phyloP scores from a whole-genome alignment of 1,139 yeast genomes.

The Nakaseomyces delphensis region DNA sequence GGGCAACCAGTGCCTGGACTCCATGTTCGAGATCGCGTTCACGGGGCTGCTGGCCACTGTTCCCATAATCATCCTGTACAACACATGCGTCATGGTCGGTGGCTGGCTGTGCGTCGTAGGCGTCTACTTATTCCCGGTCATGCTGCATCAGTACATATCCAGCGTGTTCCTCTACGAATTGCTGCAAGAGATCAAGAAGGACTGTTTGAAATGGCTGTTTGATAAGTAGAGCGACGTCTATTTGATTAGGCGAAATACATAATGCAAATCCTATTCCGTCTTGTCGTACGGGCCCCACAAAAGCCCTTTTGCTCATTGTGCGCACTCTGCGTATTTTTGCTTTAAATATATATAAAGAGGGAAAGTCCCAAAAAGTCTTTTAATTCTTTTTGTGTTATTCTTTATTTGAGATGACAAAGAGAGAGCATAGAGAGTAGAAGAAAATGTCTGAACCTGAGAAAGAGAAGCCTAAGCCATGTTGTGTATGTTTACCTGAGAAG shows the following conservation, averaged over 20 bases:
- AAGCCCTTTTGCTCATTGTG: too few species aligned
- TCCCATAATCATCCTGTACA: not conserved
- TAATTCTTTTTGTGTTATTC: not conserved
- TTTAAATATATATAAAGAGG: not conserved
- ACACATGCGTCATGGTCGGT: not conserved
- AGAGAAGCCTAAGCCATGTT: constrained; percentile 83
- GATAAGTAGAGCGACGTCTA: not conserved
- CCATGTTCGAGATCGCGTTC: not conserved
- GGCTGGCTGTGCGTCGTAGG: not conserved
- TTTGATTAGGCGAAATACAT: not conserved
- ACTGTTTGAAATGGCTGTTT: constrained; percentile 3
- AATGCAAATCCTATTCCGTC: too few species aligned
- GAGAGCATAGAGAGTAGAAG: not conserved
- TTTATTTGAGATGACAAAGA: not conserved
- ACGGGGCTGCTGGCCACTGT: not conserved
- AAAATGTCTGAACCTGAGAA: constrained; percentile 6
- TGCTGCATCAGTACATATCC: not conserved
- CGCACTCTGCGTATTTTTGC: too few species aligned
- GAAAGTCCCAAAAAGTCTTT: too few species aligned
- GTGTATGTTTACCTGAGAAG: constrained; percentile 88
- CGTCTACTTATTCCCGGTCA: not conserved
- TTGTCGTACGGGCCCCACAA: too few species aligned
- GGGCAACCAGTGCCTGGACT: not conserved
- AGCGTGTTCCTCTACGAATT: not conserved
- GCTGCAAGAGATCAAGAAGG: not conserved